Evolutionary conservation across 176 grass and related monocot genomes (phyloP), one percentile per base, ranked within the genome.

Genomic region (Carex cristatella): DNA sequence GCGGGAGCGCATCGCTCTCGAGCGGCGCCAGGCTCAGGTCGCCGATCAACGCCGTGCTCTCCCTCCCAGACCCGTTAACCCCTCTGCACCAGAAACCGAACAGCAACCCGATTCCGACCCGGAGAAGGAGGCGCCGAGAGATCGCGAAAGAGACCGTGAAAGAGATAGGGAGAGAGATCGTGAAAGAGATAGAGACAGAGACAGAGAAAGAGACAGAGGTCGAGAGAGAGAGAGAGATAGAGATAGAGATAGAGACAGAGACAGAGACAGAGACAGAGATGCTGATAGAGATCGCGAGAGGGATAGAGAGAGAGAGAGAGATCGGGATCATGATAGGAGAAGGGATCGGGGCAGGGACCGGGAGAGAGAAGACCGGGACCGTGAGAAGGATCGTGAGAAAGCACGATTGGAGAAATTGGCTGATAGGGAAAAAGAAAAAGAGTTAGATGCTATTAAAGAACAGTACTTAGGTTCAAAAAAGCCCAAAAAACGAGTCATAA

Each of bases 401-500:
- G 89, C 88, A 0, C 91, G 95, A 14, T 13, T 81, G 71, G 95
- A 94, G 92, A 98, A 98, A 88, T 86, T 91, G 78, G 86, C 81
- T 13, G 95, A 98, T 88, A 8, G 95, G 46, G 95, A 98, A 91
- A 89, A 88, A 10, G 91, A 89, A 56, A 98, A 98, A 84, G 92
- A 98, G 88, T 86, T 98, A 14, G 95, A 98, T 0, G 84, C 92
- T 4, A 98, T 98, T 67, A 98, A 98, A 88, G 92, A 98, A 86
- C 95, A 98, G 85, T 98, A 98, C 44, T 86, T 94, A 69, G 95
- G 95, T 4, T 98, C 91, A 33, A 98, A 98, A 80, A 98, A 94
- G 49, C 95, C 95, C 48, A 94, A 98, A 89, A 98, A 98, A 81
- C 78, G 95, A 33, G 95, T 98, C 30, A 94, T 98, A 79, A 98